A percentile compares a stretch with the other conserved stretches of the same genome.
Evolutionary conservation across 2,329 filamentous ascomycete species (phyloP).

Genomic region (Cladosporium phlei): DNA sequence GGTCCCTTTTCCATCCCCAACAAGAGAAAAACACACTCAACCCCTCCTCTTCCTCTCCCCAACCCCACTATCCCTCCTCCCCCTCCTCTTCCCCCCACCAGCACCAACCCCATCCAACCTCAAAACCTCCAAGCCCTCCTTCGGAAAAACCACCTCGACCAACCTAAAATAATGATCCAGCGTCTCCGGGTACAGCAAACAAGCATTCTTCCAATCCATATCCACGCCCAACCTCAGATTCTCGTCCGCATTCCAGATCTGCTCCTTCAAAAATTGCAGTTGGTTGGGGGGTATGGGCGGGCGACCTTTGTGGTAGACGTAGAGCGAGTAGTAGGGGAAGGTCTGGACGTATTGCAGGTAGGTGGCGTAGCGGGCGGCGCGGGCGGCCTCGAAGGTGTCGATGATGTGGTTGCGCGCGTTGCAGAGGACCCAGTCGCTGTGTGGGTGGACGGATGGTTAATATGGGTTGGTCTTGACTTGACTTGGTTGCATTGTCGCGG

Average conservation of each 20-base stretch:
- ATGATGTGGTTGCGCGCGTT: slow-evolving; percentile 44
- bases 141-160: slow-evolving; percentile 61
- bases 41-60: slow-evolving; percentile 22
- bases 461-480: background rate
- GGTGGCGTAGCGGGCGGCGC: slow-evolving; percentile 36
- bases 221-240: slow-evolving; percentile 69
- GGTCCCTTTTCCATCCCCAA: too few species aligned
- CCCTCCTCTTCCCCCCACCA: slow-evolving; percentile 24
- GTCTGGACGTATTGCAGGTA: slow-evolving; percentile 41
- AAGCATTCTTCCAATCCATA: slow-evolving; percentile 71
- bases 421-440: slow-evolving; percentile 44
- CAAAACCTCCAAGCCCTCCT: slow-evolving; percentile 47
- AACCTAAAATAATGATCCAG: slow-evolving; percentile 74
- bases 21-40: too few species aligned
- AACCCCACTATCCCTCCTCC: slow-evolving; percentile 26
- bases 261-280: slow-evolving; percentile 38
- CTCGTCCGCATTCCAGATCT: slow-evolving; percentile 61
- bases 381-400: slow-evolving; percentile 39
- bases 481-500: too few species aligned
- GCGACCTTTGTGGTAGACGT: slow-evolving; percentile 41
- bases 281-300: slow-evolving; percentile 40
- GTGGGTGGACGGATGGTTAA: background rate
- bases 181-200: slow-evolving; percentile 74
- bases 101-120: slow-evolving; percentile 33
- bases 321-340: slow-evolving; percentile 44